These are phyloP conservation scores for Mortierella sp. DNA, from an alignment of 371 early-diverging fungal genomes.

Conservation along the genomic window DNA sequence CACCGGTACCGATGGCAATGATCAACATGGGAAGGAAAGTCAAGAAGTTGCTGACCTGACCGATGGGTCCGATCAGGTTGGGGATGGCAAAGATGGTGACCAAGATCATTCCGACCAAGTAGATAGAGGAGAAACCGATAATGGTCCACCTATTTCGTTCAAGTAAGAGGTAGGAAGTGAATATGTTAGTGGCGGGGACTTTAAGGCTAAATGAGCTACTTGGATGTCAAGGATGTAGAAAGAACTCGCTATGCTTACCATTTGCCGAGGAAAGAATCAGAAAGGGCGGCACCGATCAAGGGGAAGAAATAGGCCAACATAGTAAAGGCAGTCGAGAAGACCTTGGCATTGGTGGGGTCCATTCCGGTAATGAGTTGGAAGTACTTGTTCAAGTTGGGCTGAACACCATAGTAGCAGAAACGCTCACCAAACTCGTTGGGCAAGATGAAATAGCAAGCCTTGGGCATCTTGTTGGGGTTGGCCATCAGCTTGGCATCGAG, in stretches of 20 bases:
- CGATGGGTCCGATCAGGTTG: slow-evolving; percentile 35
- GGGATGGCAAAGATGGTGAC: slow-evolving; percentile 54
- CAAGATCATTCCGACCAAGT: slow-evolving; percentile 63
- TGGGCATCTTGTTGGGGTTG: slow-evolving; percentile 59
- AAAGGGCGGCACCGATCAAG: slow-evolving; percentile 72
- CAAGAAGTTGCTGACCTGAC: slow-evolving; percentile 37
- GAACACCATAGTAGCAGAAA: slow-evolving; percentile 59
- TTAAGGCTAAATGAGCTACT: neutral
- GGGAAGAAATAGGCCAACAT: slow-evolving; percentile 75
- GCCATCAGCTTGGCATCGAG: slow-evolving; percentile 52
- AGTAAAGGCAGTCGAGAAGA: slow-evolving; percentile 62
- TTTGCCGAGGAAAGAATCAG: slow-evolving; percentile 77
- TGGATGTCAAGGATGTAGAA: neutral
- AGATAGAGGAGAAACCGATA: slow-evolving; percentile 65
- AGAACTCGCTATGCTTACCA: slow-evolving; percentile 56
- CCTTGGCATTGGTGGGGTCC: slow-evolving; percentile 32
- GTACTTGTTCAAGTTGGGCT: slow-evolving; percentile 57
- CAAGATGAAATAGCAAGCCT: slow-evolving; percentile 60
- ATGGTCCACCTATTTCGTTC: slow-evolving; percentile 64
- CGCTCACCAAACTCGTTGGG: slow-evolving; percentile 64
- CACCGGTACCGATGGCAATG: slow-evolving; percentile 73
- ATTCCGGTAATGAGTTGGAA: slow-evolving; percentile 41
- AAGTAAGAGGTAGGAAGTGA: neutral
- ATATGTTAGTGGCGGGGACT: too few relatives aligned
- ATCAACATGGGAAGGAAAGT: slow-evolving; percentile 58